Evolutionary conservation across 176 grass and related monocot genomes (phyloP).

Genomic region (Hsuehochloa calcarea): DNA sequence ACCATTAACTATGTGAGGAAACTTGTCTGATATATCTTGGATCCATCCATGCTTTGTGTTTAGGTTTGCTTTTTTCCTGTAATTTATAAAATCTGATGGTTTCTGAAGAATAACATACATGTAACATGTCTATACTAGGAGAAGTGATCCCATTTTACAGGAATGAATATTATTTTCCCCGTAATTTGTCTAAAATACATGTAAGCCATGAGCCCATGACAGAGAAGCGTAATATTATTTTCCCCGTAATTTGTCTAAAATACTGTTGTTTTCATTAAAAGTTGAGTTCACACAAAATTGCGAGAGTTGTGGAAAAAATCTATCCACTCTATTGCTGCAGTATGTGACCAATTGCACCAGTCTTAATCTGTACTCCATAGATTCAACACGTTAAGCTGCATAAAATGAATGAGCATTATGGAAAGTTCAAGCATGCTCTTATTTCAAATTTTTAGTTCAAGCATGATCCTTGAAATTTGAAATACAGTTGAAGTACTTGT

Average conservation of each 20-base stretch:
- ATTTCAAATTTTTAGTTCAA: not conserved
- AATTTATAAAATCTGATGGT: slow-evolving; percentile 13
- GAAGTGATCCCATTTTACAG: not conserved
- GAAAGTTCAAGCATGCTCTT: not conserved
- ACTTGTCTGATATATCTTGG: slow-evolving; percentile 11
- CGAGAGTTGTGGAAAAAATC: not conserved
- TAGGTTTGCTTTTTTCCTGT: slow-evolving; percentile 1
- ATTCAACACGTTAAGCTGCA: not conserved
- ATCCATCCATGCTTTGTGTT: not conserved
- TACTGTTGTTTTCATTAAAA: not conserved
- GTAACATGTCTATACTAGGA: not conserved
- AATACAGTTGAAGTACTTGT: not conserved
- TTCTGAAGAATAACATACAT: slow-evolving; percentile 15
- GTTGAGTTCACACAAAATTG: not conserved
- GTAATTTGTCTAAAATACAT: not conserved
- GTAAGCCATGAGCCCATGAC: not conserved
- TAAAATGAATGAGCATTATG: slow-evolving; percentile 14
- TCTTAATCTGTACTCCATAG: not conserved
- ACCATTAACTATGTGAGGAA: slow-evolving; percentile 89
- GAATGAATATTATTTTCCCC: not conserved
- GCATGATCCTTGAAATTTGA: not conserved
- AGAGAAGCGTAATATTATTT: slow-evolving; percentile 1
- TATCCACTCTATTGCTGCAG: not conserved
- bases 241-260: no score
- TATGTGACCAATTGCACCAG: not conserved